Percentiles rank a stretch among this genome's conserved stretches.
Conservation (phyloP, 805 yeast genomes). For the Candida jianshihensis region DNA sequence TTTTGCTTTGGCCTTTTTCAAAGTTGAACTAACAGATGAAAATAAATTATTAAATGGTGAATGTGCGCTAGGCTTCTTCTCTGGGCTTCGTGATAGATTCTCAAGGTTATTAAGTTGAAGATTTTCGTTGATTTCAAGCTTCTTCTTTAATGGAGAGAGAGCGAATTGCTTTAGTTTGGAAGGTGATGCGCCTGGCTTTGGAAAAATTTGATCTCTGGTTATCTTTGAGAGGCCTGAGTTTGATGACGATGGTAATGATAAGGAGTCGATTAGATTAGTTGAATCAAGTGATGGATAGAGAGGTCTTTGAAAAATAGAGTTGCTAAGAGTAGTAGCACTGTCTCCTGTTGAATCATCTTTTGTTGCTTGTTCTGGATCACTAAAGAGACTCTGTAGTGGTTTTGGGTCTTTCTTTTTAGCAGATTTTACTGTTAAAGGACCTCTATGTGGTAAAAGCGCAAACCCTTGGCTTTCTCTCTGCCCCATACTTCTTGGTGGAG, state of each 20-base stretch:
- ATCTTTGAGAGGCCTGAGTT: slow-evolving; percentile 5
- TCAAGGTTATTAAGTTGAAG: slow-evolving; percentile 1
- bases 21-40: slow-evolving; percentile 19
- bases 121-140: slow-evolving; percentile 2
- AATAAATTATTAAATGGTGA: slow-evolving; percentile 21
- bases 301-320: slow-evolving; percentile 2
- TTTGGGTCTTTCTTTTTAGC: slow-evolving; percentile 12
- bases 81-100: slow-evolving; percentile 9
- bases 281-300: slow-evolving; percentile 16
- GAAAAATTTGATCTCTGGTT: slow-evolving; percentile 1
- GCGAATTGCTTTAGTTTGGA: not conserved
- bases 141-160: slow-evolving; percentile 1
- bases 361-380: slow-evolving; percentile 3
- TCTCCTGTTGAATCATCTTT: slow-evolving; percentile 6
- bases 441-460: slow-evolving; percentile 25
- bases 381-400: slow-evolving; percentile 14
- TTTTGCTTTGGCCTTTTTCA: slow-evolving; percentile 17
- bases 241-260: slow-evolving; percentile 3
- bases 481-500: slow-evolving; percentile 15
- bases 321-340: slow-evolving; percentile 4
- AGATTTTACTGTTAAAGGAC: slow-evolving; percentile 23
- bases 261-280: slow-evolving; percentile 4
- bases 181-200: slow-evolving; percentile 4
- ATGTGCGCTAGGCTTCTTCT: not conserved
- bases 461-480: slow-evolving; percentile 24